Conservation (phyloP, 2,329 filamentous ascomycete species). For the Fusarium stilboides region DNA sequence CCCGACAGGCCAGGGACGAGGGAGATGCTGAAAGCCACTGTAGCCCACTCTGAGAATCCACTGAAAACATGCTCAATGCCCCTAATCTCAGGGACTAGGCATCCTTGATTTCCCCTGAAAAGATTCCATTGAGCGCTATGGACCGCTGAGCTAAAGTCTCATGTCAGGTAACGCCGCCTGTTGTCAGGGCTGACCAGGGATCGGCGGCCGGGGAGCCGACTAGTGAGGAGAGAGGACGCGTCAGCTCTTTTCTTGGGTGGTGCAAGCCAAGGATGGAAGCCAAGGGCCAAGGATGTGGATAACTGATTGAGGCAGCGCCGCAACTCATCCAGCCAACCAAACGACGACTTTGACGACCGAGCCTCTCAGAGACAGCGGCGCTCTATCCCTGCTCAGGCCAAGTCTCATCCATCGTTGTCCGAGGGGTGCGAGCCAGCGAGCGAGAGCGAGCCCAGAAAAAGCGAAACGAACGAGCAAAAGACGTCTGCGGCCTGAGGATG, state of each 20-base stretch:
- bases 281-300: conserved; percentile 41
- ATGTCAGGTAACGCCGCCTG: conserved; percentile 36
- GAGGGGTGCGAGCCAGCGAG: conserved; percentile 26
- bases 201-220: conserved; percentile 45
- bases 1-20: too few relatives aligned
- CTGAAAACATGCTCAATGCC: conserved; percentile 41
- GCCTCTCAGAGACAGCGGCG: conserved; percentile 27
- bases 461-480: conserved; percentile 30
- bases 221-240: conserved; percentile 50
- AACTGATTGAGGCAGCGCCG: conserved; percentile 40
- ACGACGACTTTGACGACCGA: conserved; percentile 21
- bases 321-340: conserved; percentile 25
- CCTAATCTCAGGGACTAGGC: conserved; percentile 28
- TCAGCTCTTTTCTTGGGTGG: conserved; percentile 50
- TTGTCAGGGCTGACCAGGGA: conserved; percentile 48
- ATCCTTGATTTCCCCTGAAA: conserved; percentile 18
- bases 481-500: conserved; percentile 51
- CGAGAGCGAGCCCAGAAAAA: conserved; percentile 12
- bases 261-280: conserved; percentile 46
- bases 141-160: conserved; percentile 15
- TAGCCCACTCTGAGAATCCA: conserved; percentile 39
- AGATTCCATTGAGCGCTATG: conserved; percentile 22
- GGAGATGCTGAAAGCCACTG: conserved; percentile 33
- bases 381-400: conserved; percentile 24
- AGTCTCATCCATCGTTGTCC: conserved; percentile 17